A percentile compares a stretch with the other conserved stretches of the same genome.
These are phyloP conservation scores for Ananas comosus DNA, from an alignment of 176 grass and related monocot genomes.

Conservation along the genomic window DNA sequence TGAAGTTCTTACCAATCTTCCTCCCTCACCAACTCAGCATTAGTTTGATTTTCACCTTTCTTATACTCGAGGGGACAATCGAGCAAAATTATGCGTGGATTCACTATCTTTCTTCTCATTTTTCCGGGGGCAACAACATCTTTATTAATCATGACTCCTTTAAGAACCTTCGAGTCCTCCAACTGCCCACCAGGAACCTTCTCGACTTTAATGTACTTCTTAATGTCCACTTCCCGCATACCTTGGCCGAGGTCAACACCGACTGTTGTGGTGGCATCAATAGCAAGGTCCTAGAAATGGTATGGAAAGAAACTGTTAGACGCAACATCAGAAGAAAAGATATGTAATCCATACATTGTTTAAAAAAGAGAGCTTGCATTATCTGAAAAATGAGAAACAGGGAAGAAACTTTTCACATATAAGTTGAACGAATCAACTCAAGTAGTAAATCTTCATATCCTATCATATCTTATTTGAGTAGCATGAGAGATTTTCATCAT, in stretches of 20 bases:
- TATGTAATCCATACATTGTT: neutral
- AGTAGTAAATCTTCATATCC: no score
- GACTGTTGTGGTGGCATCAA: slow-evolving; percentile 82
- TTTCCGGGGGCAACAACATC: slow-evolving; percentile 97
- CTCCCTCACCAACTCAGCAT: slow-evolving; percentile 93
- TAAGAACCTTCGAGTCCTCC: slow-evolving; percentile 85
- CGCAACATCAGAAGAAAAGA: neutral
- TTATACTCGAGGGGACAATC: slow-evolving; percentile 96
- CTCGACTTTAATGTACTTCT: slow-evolving; percentile 99
- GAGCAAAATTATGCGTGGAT: slow-evolving; percentile 90
- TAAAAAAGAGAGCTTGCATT: neutral
- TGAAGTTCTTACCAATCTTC: slow-evolving; percentile 76
- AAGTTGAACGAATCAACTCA: no score
- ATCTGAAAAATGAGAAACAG: neutral
- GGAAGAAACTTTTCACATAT: no score
- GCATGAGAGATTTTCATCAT: no score
- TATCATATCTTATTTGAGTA: no score
- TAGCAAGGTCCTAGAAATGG: slow-evolving; percentile 79
- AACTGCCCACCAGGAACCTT: slow-evolving; percentile 93
- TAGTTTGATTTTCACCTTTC: slow-evolving; percentile 99
- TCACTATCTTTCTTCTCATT: slow-evolving; percentile 91
- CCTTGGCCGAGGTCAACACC: slow-evolving; percentile 95
- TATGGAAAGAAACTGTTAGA: slow-evolving; percentile 18
- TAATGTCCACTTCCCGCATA: slow-evolving; percentile 92
- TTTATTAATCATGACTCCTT: slow-evolving; percentile 98